phyloP scores from a whole-genome alignment of 2,329 filamentous ascomycete species.

The Chalaropsis thielavioides region DNA sequence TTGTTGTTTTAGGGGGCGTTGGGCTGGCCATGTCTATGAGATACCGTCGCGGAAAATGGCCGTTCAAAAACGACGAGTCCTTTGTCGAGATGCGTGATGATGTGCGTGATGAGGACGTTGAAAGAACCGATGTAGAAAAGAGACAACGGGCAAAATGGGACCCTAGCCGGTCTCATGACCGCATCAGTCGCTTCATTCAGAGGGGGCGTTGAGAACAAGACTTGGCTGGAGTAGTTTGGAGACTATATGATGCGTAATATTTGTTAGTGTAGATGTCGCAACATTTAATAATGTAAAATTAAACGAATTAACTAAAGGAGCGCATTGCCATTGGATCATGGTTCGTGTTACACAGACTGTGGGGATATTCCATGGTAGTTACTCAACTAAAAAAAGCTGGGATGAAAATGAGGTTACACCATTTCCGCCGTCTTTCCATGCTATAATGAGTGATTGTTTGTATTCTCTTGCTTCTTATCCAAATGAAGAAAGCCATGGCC shows the following conservation, averaged over 20 bases:
- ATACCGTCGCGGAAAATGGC: slow-evolving; percentile 18
- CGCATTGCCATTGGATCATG: background rate
- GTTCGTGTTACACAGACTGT: background rate
- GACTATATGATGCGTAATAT: background rate
- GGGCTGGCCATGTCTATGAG: slow-evolving; percentile 16
- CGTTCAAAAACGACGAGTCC: slow-evolving; percentile 12
- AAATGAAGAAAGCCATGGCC: too few species aligned
- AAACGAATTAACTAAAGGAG: background rate
- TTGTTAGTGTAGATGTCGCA: background rate
- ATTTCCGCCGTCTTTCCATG: too few species aligned
- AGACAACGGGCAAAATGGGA: slow-evolving; percentile 13
- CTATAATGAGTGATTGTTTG: too few species aligned
- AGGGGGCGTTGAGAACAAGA: background rate
- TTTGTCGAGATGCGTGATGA: slow-evolving; percentile 16
- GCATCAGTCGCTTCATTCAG: slow-evolving; percentile 13
- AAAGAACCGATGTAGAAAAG: slow-evolving; percentile 12
- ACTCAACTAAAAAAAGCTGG: background rate
- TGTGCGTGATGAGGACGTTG: slow-evolving; percentile 12
- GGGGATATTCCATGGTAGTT: background rate
- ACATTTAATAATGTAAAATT: background rate
- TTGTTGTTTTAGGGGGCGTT: slow-evolving; percentile 15
- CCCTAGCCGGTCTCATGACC: slow-evolving; percentile 5
- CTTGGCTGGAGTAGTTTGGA: background rate
- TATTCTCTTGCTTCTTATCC: too few species aligned
- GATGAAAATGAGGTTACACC: background rate